Percentiles rank a stretch among this genome's conserved stretches.
phyloP scores from a whole-genome alignment of 2,329 filamentous ascomycete species.

The Emmonsiellopsis sp. region DNA sequence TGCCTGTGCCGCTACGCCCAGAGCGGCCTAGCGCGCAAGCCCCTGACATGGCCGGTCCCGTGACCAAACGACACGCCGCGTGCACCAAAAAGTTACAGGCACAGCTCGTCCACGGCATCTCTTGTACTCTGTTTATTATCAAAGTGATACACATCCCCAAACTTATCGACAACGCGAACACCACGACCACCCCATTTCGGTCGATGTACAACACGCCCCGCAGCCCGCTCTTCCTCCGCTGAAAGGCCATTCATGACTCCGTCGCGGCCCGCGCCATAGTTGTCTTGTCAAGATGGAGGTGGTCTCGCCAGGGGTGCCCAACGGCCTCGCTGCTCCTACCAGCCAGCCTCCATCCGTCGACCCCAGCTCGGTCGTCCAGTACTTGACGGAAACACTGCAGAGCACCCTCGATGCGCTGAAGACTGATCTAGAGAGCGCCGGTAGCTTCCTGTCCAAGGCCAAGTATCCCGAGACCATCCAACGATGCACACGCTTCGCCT shows the following conservation, averaged over 20 bases:
- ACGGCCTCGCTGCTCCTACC: slow-evolving; percentile 10
- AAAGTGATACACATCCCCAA: neutral
- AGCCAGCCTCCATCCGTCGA: slow-evolving; percentile 40
- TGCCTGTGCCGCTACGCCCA: neutral
- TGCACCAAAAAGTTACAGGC: slow-evolving; percentile 9
- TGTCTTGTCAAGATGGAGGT: slow-evolving; percentile 13
- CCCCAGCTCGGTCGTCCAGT: slow-evolving; percentile 59
- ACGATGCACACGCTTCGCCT: slow-evolving; percentile 79
- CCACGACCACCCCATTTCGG: slow-evolving; percentile 10
- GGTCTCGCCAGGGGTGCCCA: slow-evolving; percentile 14
- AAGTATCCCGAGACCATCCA: slow-evolving; percentile 71
- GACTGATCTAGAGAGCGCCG: slow-evolving; percentile 67
- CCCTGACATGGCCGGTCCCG: slow-evolving; percentile 5
- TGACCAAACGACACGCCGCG: slow-evolving; percentile 13
- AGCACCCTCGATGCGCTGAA: slow-evolving; percentile 65
- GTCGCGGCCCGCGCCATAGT: slow-evolving; percentile 15
- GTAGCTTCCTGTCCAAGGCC: slow-evolving; percentile 69
- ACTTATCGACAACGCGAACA: neutral
- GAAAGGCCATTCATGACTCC: slow-evolving; percentile 22
- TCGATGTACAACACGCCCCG: slow-evolving; percentile 10
- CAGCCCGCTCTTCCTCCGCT: slow-evolving; percentile 8
- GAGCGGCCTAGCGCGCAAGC: neutral
- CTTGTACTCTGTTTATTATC: neutral
- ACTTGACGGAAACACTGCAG: slow-evolving; percentile 60
- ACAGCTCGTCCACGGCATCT: neutral